These are phyloP conservation scores for Exophiala sideris DNA, from an alignment of 2,329 filamentous ascomycete species.

Conservation along the genomic window DNA sequence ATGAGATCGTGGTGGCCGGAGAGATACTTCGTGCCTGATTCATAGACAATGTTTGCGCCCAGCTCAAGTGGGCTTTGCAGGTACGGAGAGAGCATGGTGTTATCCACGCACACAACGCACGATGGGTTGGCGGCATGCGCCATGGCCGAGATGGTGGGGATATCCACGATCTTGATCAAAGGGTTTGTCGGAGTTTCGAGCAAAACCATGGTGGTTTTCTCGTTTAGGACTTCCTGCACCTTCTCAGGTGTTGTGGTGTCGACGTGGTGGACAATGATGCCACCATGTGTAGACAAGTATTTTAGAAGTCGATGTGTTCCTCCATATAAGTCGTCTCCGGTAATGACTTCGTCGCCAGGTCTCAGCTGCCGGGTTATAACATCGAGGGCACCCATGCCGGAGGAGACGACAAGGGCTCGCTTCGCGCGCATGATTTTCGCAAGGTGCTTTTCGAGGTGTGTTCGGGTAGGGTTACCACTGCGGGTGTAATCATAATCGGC, in stretches of 20 bases:
- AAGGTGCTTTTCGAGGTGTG: conserved; percentile 91
- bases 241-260: conserved; percentile 79
- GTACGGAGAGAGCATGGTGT: conserved; percentile 97
- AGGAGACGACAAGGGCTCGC: conserved; percentile 87
- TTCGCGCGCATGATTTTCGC: conserved; percentile 98
- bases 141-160: conserved; percentile 71
- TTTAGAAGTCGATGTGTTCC: conserved; percentile 92
- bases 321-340: conserved; percentile 94
- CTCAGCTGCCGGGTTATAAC: conserved; percentile 88
- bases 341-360: conserved; percentile 94
- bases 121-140: conserved; percentile 74
- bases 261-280: conserved; percentile 92
- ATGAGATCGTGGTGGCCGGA: conserved; percentile 98
- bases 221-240: conserved; percentile 65
- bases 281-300: conserved; percentile 82
- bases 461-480: conserved; percentile 93
- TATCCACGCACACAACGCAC: conserved; percentile 88
- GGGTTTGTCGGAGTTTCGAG: conserved; percentile 97
- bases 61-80: conserved; percentile 90
- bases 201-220: conserved; percentile 91
- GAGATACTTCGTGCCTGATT: conserved; percentile 96
- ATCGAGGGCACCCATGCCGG: conserved; percentile 95
- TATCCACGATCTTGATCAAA: conserved; percentile 95
- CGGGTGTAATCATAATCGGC: conserved; percentile 98
- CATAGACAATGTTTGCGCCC: conserved; percentile 93